These are phyloP conservation scores for Boletus patriciae DNA, from an alignment of 768 basidiomycete species.

Conservation along the genomic window DNA sequence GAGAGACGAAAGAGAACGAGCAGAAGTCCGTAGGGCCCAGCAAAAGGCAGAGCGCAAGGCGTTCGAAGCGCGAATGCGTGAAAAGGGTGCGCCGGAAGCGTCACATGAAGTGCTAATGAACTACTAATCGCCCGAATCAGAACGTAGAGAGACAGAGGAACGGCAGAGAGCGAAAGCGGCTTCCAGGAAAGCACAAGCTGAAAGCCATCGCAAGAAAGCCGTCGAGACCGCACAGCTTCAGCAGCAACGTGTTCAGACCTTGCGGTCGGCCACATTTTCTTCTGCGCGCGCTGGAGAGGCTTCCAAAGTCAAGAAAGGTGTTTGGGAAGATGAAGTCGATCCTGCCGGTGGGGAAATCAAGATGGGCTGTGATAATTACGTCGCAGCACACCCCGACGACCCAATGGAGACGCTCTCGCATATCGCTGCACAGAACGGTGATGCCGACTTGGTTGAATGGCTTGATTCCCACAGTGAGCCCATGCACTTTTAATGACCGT, in stretches of 20 bases:
- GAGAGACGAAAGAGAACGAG: constrained; percentile 55
- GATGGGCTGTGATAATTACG: constrained; percentile 52
- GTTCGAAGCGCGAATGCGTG: constrained; percentile 45
- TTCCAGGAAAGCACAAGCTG: constrained; percentile 56
- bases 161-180: constrained; percentile 56
- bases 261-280: constrained; percentile 62
- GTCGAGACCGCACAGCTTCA: constrained; percentile 49
- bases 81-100: constrained; percentile 42
- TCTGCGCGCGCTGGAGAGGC: constrained; percentile 59
- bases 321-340: constrained; percentile 72
- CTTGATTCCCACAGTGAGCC: constrained; percentile 67
- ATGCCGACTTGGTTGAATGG: constrained; percentile 63
- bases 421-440: constrained; percentile 57
- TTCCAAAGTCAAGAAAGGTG: constrained; percentile 56
- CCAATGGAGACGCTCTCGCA: constrained; percentile 69
- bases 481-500: constrained; percentile 25
- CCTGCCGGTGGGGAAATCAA: constrained; percentile 71
- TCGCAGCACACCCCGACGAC: constrained; percentile 48
- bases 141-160: constrained; percentile 55
- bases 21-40: constrained; percentile 45
- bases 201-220: constrained; percentile 45
- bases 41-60: constrained; percentile 53
- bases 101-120: constrained; percentile 14
- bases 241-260: constrained; percentile 50
- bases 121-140: constrained; percentile 24